phyloP scores from a whole-genome alignment of 805 yeast species.

The Candida piceae region DNA sequence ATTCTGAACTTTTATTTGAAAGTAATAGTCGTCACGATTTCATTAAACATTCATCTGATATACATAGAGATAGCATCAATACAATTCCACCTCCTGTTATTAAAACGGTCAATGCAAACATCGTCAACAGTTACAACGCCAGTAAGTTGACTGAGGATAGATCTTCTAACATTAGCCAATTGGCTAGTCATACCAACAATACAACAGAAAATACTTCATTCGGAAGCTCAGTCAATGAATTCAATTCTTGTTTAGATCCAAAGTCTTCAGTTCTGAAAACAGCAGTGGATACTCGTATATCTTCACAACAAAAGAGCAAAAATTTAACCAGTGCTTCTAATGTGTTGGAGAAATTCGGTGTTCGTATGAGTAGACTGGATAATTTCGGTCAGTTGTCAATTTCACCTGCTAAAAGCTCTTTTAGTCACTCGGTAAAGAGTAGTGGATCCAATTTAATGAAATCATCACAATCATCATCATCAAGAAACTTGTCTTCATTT shows the following conservation, averaged over 20 bases:
- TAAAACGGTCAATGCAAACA: no score
- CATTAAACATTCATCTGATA: no score
- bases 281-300: background rate
- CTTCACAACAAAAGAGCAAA: background rate
- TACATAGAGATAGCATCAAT: no score
- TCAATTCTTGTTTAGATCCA: constrained; percentile 22
- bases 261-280: constrained; percentile 2
- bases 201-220: background rate
- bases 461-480: constrained; percentile 24
- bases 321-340: constrained; percentile 15
- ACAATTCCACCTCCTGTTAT: no score
- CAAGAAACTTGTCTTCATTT: constrained; percentile 23
- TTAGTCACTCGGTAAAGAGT: no score
- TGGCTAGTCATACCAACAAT: background rate
- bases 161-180: no score
- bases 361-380: constrained; percentile 24
- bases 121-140: no score
- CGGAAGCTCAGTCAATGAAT: background rate
- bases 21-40: no score
- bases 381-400: constrained; percentile 4
- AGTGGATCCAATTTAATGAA: no score
- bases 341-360: constrained; percentile 27
- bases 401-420: no score
- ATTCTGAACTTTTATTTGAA: no score
- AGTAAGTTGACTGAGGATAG: no score